Conservation (phyloP, 805 yeast species). For the Candida yuanshanica region DNA sequence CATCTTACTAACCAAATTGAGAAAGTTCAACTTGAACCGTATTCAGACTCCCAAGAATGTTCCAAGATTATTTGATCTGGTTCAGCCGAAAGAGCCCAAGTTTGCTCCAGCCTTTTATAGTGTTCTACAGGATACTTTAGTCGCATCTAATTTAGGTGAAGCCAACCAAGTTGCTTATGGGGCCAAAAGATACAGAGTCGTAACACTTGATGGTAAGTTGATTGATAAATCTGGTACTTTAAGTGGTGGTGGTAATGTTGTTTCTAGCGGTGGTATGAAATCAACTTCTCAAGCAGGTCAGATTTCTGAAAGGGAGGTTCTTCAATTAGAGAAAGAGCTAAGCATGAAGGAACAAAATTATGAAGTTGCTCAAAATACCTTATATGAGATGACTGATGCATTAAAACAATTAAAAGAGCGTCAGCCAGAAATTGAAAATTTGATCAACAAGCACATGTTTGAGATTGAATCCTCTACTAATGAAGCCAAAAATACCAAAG, state of each 20-base stretch:
- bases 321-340: conserved; percentile 46
- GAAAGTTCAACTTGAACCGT: conserved; percentile 50
- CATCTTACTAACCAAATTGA: conserved; percentile 69
- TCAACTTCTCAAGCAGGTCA: conserved; percentile 32
- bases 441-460: conserved; percentile 50
- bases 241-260: conserved; percentile 88
- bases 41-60: conserved; percentile 70
- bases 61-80: conserved; percentile 80
- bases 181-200: conserved; percentile 74
- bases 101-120: conserved; percentile 88
- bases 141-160: conserved; percentile 68
- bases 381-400: conserved; percentile 53
- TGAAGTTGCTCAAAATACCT: conserved; percentile 43
- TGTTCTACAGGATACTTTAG: conserved; percentile 81
- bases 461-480: conserved; percentile 58
- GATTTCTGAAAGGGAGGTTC: conserved; percentile 53
- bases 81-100: conserved; percentile 56
- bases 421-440: conserved; percentile 63
- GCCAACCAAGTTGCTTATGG: conserved; percentile 91
- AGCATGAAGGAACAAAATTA: conserved; percentile 47
- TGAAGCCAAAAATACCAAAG: conserved; percentile 45
- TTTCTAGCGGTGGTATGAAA: conserved; percentile 73
- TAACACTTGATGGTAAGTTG: conserved; percentile 85
- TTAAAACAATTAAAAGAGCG: conserved; percentile 55
- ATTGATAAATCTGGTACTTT: conserved; percentile 93